Evolutionary conservation across 202 grass and related monocot species (phyloP), one percentile per base, ranked within the genome.

Genomic region (Miscanthus sacchariflorus): DNA sequence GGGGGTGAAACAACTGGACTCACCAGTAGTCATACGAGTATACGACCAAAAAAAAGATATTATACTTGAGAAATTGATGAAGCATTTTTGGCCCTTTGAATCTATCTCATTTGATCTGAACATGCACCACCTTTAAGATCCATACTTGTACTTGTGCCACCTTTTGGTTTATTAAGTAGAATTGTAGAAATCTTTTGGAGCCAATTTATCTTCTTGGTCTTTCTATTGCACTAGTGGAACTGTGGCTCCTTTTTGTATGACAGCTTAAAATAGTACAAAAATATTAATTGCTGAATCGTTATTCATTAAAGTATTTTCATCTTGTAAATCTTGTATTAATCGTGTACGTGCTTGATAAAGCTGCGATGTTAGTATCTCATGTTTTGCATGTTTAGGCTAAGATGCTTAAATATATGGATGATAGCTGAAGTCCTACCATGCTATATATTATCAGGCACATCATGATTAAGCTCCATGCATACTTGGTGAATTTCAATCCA

Each of bases 51-150:
- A 9, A 58, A 58, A 7, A 54, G 0, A 54, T 7, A 58, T 58
- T 2, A 21, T 8, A 58, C 54, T 58, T 58, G 18, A 21, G 54
- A 58, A 58, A 21, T 58, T 21, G 54, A 61, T 61, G 56, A 61
- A 61, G 56, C 56, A 36, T 4, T 72, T 82, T 56, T 50, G 48
- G 67, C 12, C 42, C 30, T 17, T 30, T 49, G 46, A 24, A 74
- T 89, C 52, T 59, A 24, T 59, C 33, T 89, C 66, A 27, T 74
- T n/a, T 72, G 58, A 65, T 74, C 23, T 87, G 78, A 11, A 14
- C 25, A 50, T 74, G 3, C 5, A 10, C 19, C 1, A 4, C 19
- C 21, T 38, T 68, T 44, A 67, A 67, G 59, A 27, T 58, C 8
- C 24, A 14, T 81, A 14, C 69, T 21, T 81, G 40, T 46, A 19